phyloP scores from a whole-genome alignment of 106 monocot genomes.

The Dioscorea dumetorum region DNA sequence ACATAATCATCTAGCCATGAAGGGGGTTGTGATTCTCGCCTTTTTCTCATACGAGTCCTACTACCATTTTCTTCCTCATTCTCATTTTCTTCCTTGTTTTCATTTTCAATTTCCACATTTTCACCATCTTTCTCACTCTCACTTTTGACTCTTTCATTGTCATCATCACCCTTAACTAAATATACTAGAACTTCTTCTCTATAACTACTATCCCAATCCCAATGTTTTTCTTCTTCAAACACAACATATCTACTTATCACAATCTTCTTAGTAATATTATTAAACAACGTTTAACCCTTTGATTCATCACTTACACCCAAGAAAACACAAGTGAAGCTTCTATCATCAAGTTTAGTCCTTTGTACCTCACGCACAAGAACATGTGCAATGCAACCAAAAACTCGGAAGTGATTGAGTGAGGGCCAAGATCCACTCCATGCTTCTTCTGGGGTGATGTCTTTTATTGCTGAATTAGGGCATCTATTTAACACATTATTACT shows the following conservation, averaged over 20 bases:
- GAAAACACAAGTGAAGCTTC: neutral
- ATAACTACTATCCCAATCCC: too few relatives aligned
- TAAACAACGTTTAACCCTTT: neutral
- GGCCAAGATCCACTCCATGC: neutral
- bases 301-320: neutral
- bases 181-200: too few relatives aligned
- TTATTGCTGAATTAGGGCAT: neutral
- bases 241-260: neutral
- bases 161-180: too few relatives aligned
- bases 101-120: too few relatives aligned
- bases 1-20: too few relatives aligned
- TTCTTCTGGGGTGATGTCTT: neutral
- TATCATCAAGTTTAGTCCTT: slow-evolving; percentile 1
- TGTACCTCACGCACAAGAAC: neutral
- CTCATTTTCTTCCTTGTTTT: too few relatives aligned
- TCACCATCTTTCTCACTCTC: too few relatives aligned
- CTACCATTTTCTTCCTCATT: too few relatives aligned
- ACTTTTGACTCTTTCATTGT: too few relatives aligned
- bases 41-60: too few relatives aligned
- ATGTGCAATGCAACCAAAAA: neutral
- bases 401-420: neutral
- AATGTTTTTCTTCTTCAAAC: too few relatives aligned
- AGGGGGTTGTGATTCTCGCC: too few relatives aligned
- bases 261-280: neutral
- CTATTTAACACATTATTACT: neutral